Percentiles rank a stretch among this genome's conserved stretches.
phyloP scores from a whole-genome alignment of 371 early-diverging fungal species.

The Saksenaea oblongispora region DNA sequence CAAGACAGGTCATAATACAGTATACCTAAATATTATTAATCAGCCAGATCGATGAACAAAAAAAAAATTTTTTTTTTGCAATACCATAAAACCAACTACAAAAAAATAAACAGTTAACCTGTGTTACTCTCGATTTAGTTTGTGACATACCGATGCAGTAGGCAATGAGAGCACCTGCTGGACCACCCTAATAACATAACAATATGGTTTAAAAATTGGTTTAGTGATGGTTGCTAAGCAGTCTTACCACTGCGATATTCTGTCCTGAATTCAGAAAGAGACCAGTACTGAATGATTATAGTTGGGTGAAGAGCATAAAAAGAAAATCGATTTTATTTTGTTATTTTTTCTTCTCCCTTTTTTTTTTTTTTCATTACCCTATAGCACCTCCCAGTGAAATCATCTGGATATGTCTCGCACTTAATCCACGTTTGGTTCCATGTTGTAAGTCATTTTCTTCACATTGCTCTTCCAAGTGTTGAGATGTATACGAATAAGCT shows the following conservation, averaged over 20 bases:
- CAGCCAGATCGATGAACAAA: neutral
- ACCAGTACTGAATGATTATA: conserved; percentile 60
- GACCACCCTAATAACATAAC: conserved; percentile 61
- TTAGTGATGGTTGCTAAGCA: neutral
- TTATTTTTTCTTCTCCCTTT: neutral
- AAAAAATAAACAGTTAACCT: conserved; percentile 11
- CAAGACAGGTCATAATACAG: conserved; percentile 79
- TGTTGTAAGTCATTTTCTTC: conserved; percentile 2
- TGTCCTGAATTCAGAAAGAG: conserved; percentile 80
- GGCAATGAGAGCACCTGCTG: conserved; percentile 76
- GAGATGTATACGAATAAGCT: neutral
- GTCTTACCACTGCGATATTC: conserved; percentile 53
- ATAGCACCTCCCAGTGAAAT: conserved; percentile 63
- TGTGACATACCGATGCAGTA: conserved; percentile 66
- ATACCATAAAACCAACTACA: conserved; percentile 48
- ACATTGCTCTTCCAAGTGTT: conserved; percentile 1
- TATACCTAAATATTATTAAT: conserved; percentile 62
- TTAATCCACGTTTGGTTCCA: conserved; percentile 53
- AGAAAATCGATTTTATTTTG: neutral
- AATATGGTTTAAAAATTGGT: neutral
- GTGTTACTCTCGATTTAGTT: neutral
- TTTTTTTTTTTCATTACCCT: conserved; percentile 13
- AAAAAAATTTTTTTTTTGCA: neutral
- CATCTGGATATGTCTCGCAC: conserved; percentile 74
- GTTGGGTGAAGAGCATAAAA: neutral